These are phyloP conservation scores for Posidonia oceanica DNA, from an alignment of 116 monocot genomes.

Conservation along the genomic window DNA sequence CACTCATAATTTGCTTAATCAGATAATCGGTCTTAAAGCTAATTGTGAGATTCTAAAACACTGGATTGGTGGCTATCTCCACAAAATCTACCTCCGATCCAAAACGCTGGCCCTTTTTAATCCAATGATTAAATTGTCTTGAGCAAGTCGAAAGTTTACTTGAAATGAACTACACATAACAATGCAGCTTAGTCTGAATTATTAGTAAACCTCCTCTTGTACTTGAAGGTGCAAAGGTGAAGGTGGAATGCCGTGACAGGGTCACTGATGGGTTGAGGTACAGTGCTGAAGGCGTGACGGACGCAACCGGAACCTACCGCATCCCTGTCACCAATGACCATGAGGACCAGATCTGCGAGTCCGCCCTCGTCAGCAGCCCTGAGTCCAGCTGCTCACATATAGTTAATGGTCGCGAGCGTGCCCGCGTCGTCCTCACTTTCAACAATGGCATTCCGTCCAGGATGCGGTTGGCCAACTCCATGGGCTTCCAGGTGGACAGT, in stretches of 20 bases:
- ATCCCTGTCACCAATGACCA: slow-evolving; percentile 43
- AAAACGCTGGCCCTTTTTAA: too few species aligned
- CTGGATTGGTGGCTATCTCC: too few species aligned
- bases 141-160: too few species aligned
- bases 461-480: slow-evolving; percentile 33
- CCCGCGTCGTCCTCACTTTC: slow-evolving; percentile 47
- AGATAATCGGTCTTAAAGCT: too few species aligned
- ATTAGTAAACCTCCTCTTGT: not conserved
- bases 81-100: too few species aligned
- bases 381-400: slow-evolving; percentile 21
- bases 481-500: slow-evolving; percentile 36
- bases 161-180: too few species aligned
- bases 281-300: slow-evolving; percentile 39
- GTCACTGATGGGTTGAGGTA: slow-evolving; percentile 22
- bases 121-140: too few species aligned
- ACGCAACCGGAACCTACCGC: slow-evolving; percentile 45
- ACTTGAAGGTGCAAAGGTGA: slow-evolving; percentile 50
- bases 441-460: slow-evolving; percentile 53
- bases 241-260: slow-evolving; percentile 50
- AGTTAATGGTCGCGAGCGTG: slow-evolving; percentile 45
- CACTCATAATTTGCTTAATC: too few species aligned
- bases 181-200: not conserved
- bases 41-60: too few species aligned
- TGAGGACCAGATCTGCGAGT: slow-evolving; percentile 50
- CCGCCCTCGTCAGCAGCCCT: slow-evolving; percentile 52